phyloP scores from a whole-genome alignment of 169 alveolate genomes.

The Eimeria necatrix region DNA sequence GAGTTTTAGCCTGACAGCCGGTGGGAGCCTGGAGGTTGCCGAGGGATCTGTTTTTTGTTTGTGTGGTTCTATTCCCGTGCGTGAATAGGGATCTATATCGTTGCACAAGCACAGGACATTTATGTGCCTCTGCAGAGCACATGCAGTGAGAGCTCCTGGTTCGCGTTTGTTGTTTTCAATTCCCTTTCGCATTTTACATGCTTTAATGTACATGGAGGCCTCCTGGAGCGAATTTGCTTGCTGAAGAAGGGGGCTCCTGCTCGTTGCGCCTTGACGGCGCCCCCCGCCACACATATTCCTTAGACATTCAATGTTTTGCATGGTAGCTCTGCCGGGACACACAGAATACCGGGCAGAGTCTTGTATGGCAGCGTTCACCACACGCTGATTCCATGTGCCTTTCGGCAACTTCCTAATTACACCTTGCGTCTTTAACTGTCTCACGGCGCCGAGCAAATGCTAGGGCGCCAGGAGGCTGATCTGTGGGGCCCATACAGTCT shows the following conservation, averaged over 20 bases:
- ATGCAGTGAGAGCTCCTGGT: slow-evolving; percentile 1
- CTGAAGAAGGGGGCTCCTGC: background rate
- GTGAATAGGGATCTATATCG: background rate
- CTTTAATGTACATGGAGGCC: background rate
- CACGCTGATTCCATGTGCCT: slow-evolving; percentile 21
- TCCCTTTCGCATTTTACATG: background rate
- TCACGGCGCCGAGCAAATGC: slow-evolving; percentile 32
- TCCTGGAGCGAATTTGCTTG: slow-evolving; percentile 21
- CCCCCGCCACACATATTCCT: background rate
- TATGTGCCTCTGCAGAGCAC: background rate
- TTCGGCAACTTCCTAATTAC: background rate
- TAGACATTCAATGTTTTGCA: slow-evolving; percentile 13
- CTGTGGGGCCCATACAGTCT: background rate
- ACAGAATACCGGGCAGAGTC: background rate
- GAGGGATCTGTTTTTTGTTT: background rate
- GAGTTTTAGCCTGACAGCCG: background rate
- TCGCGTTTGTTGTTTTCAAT: background rate
- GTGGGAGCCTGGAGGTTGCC: background rate
- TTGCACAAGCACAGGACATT: background rate
- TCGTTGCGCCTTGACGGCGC: background rate
- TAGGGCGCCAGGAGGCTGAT: background rate
- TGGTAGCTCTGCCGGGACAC: slow-evolving; percentile 14
- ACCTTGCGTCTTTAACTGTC: background rate
- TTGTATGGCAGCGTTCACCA: slow-evolving; percentile 11
- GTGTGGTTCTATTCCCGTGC: background rate